Base-by-base conservation (phyloP, 441 rosid genomes). In the Arabidopsis lyrata region DNA sequence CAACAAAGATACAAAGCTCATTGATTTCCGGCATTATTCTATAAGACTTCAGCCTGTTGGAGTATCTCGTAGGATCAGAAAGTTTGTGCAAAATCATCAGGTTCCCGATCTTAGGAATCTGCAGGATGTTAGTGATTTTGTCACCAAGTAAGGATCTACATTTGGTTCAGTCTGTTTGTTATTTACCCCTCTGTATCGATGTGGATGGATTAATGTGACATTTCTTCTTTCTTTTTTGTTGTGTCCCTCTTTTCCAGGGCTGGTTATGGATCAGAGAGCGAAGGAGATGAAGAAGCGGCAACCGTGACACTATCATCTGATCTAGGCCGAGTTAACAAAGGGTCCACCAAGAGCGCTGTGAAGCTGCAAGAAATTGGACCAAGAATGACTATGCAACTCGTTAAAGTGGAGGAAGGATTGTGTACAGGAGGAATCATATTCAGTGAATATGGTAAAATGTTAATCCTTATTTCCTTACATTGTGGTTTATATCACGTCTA, bases 281-380 rank as follows among this genome's bases (percentile, higher is more conserved):
- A 83, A 86, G 92, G 82, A 57, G 98, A 93, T 69, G 97, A 90
- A 63, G 99, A 95, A 79, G 95, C 94, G 4, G 96, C 99, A 8
- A 88, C 88, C 2, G 97, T 95, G 82, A 88, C 94, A 59, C 67
- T 91, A 78, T 62, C 84, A 13, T 83, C 87, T 76, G 89, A 91
- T 82, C 78, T 91, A 57, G 88, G 92, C 62, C 81, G 97, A 78
- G 89, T 85, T 41, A 92, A 88, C 49, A 78, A 60, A 38, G 86
- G 91, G 22, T 78, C 91, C 4, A 78, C 90, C 15, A 91, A 91
- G 83, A 88, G 92, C 49, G 96, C 95, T 7, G 91, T 93, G 75
- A 86, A 81, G 84, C 97, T 92, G 54, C 97, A 92, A 76, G 99
- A 94, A 71, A 85, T 92, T 74, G 97, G 97, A 68, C 97, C 97